phyloP scores from a whole-genome alignment of 345 rosid species.

The Eucalyptus grandis region DNA sequence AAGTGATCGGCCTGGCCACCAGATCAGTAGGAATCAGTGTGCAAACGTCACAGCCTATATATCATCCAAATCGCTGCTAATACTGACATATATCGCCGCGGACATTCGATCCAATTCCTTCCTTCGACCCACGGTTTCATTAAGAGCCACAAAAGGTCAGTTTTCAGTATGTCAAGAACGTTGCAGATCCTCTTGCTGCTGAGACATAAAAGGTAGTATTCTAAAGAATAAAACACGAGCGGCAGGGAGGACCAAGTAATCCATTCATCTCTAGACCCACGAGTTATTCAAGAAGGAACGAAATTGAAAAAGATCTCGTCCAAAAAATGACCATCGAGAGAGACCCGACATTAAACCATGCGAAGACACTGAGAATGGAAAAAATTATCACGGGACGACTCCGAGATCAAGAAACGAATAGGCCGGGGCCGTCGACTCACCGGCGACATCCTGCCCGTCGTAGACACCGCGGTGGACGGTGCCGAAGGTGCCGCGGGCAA shows the following conservation, averaged over 20 bases:
- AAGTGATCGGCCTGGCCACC: background rate
- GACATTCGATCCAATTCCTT: background rate
- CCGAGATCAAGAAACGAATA: background rate
- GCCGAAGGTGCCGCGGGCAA: slow-evolving; percentile 97
- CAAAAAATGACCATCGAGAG: background rate
- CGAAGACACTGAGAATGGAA: background rate
- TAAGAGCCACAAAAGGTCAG: background rate
- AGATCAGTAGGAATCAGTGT: background rate
- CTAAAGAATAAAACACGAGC: background rate
- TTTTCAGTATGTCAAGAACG: background rate
- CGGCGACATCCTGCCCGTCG: slow-evolving; percentile 86
- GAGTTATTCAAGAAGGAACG: background rate
- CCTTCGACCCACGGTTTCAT: background rate
- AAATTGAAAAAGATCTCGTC: background rate
- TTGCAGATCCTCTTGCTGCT: background rate
- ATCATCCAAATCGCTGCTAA: background rate
- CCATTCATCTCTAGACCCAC: background rate
- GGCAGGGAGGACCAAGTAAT: background rate
- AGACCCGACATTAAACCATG: background rate
- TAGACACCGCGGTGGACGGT: slow-evolving; percentile 96
- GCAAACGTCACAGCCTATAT: background rate
- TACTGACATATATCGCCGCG: background rate
- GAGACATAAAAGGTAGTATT: background rate
- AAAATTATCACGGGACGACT: background rate
- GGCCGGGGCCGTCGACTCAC: slow-evolving; percentile 27